Evolutionary conservation across 306 rosid species (phyloP), one percentile per base, ranked within the genome.

Genomic region (Quercus bicolor): DNA sequence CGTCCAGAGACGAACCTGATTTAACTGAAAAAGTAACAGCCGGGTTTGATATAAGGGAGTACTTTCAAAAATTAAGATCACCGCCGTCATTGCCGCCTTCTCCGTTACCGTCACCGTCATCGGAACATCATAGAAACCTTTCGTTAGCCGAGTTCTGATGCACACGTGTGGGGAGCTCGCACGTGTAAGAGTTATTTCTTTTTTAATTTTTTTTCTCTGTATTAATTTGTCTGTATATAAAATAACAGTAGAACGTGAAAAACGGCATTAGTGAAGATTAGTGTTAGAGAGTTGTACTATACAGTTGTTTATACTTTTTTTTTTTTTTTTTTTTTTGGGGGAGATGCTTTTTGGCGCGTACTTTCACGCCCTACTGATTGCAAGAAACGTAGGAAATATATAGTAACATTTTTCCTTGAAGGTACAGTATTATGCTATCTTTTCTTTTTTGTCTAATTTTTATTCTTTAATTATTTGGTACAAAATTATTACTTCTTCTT

Each of bases 21-120:
- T 13, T 18, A 11, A 14, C 70, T 72, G 86, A 60, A 12, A 37
- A 19, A 3, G 5, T 76, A 6, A 26, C 29, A 3, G 8, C 72
- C 0, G 87, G 89, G 0, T 34, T 82, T 9, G 80, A 87, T 74
- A 84, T 96, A 18, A 79, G 72, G 23, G 92, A 86, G 1, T 91
- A 93, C 65, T 91, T 91, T 34, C 78, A 84, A 9, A 87, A 73
- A 9, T 80, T 86, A 68, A 82, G 82, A 54, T 65, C 88, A 21
- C 89, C 97, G 56, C 89, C 94, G 73, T 82, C 91, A 4, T 23
- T 87, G 77, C 90, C 91, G 31, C 80, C 92, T 37, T 92, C 97
- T 7, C 93, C 93, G 65, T 68, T 75, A 53, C 48, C 78, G 51
- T 87, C 92, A 15, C 85, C 88, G 80, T 79, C 85, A 1, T 73